Evolutionary conservation across 2,329 filamentous ascomycete genomes (phyloP).

Genomic region (Fusarium mangiferae): DNA sequence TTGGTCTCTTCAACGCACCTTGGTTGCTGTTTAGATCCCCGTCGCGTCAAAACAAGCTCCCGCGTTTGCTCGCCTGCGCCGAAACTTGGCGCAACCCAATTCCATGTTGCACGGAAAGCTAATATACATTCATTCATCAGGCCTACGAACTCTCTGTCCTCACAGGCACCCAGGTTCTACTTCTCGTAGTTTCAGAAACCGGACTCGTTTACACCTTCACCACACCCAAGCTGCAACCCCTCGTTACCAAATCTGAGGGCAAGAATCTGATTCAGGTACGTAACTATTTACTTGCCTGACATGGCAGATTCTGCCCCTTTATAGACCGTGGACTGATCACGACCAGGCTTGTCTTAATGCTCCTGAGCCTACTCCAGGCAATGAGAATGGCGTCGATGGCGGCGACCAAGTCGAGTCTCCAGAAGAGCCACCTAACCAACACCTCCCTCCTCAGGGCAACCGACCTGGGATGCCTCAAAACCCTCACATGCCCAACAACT

Average conservation of each 20-base stretch:
- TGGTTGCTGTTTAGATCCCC: neutral
- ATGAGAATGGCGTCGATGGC: constrained; percentile 84
- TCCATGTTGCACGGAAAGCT: constrained; percentile 22
- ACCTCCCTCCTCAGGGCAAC: constrained; percentile 72
- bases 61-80: neutral
- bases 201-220: constrained; percentile 98
- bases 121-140: constrained; percentile 58
- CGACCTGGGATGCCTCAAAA: constrained; percentile 74
- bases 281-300: neutral
- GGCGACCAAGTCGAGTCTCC: constrained; percentile 85
- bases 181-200: constrained; percentile 96
- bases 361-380: constrained; percentile 84
- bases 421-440: constrained; percentile 83
- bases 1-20: neutral
- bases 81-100: neutral
- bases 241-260: constrained; percentile 97
- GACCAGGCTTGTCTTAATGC: constrained; percentile 94
- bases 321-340: constrained; percentile 11
- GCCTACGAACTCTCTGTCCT: constrained; percentile 97
- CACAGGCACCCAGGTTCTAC: constrained; percentile 95
- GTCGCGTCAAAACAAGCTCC: constrained; percentile 22
- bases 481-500: constrained; percentile 71
- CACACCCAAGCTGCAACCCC: constrained; percentile 95
- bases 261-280: constrained; percentile 99
- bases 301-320: neutral